Percentiles rank a stretch among this genome's conserved stretches.
These are phyloP conservation scores for Testicularia cyperi DNA, from an alignment of 1,284 basidiomycete genomes.

Conservation along the genomic window DNA sequence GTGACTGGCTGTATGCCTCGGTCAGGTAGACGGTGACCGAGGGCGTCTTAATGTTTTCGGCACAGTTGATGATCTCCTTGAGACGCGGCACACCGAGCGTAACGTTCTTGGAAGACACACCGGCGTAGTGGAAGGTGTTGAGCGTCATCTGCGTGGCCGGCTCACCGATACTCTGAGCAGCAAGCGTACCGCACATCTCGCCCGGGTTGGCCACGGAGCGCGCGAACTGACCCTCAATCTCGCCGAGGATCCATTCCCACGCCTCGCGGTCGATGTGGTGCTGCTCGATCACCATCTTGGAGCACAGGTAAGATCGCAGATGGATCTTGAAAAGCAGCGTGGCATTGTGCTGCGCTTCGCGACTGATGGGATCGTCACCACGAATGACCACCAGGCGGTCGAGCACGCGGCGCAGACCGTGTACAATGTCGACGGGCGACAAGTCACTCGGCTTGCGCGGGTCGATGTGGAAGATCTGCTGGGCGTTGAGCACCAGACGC, in stretches of 20 bases:
- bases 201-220: constrained; percentile 89
- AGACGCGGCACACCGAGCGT: constrained; percentile 98
- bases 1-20: constrained; percentile 61
- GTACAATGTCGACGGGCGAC: constrained; percentile 82
- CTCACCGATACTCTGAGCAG: constrained; percentile 98
- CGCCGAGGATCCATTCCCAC: constrained; percentile 96
- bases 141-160: constrained; percentile 99
- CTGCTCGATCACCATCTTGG: constrained; percentile 57
- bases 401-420: constrained; percentile 66
- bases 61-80: constrained; percentile 98
- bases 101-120: constrained; percentile 98
- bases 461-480: constrained; percentile 97
- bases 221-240: constrained; percentile 72
- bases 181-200: constrained; percentile 98
- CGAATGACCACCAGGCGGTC: constrained; percentile 69
- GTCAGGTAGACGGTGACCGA: constrained; percentile 80
- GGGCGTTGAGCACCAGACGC: constrained; percentile 91
- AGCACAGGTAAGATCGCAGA: constrained; percentile 55
- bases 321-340: constrained; percentile 86
- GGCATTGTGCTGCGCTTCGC: constrained; percentile 82
- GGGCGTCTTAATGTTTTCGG: constrained; percentile 97
- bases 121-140: constrained; percentile 97
- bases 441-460: constrained; percentile 88
- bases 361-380: constrained; percentile 69
- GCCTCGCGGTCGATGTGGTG: constrained; percentile 66